phyloP scores from a whole-genome alignment of 352 stramenopile species.

The Thalassiosira delicatula region DNA sequence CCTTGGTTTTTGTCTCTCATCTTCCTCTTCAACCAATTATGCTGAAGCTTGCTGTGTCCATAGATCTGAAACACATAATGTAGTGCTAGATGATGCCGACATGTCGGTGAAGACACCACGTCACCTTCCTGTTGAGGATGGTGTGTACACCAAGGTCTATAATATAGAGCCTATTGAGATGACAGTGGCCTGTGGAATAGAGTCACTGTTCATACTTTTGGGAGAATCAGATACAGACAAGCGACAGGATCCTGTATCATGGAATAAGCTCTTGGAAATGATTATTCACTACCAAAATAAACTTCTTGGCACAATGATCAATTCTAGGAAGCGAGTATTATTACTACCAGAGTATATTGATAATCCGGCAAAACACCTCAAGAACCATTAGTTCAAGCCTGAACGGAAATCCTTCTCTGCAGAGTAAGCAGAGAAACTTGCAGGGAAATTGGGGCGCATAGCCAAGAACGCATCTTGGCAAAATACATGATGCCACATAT shows the following conservation, averaged over 20 bases:
- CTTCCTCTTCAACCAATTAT: too few relatives aligned
- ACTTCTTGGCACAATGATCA: slow-evolving; percentile 30
- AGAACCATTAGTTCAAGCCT: background rate
- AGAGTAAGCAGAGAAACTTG: background rate
- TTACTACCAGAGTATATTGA: too few relatives aligned
- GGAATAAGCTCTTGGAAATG: slow-evolving; percentile 53
- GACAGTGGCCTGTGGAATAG: slow-evolving; percentile 29
- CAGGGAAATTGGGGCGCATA: background rate
- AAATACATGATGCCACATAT: slow-evolving; percentile 15
- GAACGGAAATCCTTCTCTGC: background rate
- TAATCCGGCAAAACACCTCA: too few relatives aligned
- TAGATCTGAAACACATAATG: too few relatives aligned
- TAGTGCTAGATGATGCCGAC: slow-evolving; percentile 8
- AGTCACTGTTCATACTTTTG: slow-evolving; percentile 35
- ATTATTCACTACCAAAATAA: slow-evolving; percentile 26
- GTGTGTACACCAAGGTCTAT: slow-evolving; percentile 35
- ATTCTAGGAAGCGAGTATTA: too few relatives aligned
- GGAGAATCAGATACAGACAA: slow-evolving; percentile 5
- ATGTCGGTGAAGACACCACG: slow-evolving; percentile 24
- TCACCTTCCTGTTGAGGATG: slow-evolving; percentile 41
- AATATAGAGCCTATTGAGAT: slow-evolving; percentile 12
- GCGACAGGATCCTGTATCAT: slow-evolving; percentile 22
- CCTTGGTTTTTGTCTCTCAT: too few relatives aligned
- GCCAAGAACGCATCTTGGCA: background rate
- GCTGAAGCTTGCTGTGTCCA: too few relatives aligned